Base-by-base conservation (phyloP, 768 basidiomycete genomes). In the Suillus fuscotomentosus region DNA sequence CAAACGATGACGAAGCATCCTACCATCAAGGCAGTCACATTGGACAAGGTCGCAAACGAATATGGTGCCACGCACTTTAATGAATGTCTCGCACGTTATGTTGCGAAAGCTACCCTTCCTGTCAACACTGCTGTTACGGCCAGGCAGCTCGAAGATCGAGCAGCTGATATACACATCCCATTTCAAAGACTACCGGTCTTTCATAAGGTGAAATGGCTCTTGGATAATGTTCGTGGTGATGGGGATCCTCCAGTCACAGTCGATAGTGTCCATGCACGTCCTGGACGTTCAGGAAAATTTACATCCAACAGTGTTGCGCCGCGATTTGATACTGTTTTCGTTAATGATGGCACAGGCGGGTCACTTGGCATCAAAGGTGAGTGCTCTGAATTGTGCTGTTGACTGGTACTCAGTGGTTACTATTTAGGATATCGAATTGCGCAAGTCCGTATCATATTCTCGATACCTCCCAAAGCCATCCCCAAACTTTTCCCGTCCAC, bases 401-500 rank as follows among this genome's bases (percentile, higher is more conserved):
- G 45, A 22, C 9, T 20, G n/a, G 45, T 47, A 47, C 10, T 47
- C 45, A 47, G n/a, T 11, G 20, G n/a, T 4, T 47, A 47, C 45
- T 45, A n/a, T 45, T 47, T 42, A 50, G 20, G 36, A 60, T 63
- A 55, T 65, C 39, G 42, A 20, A n/a, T 53, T 71, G 73, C 65
- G 3, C 56, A 63, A 13, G 54, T 59, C 11, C 51, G 55, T 34
- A 54, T 63, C 8, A 14, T 55, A 17, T 51, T 69, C 31, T 67
- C 69, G 31, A 61, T 47, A n/a, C n/a, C 42, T 45, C 50, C 14
- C 51, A 66, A 20, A 54, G 45, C 39, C 50, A 65, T 15, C 63
- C 60, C 8, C 54, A 67, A 61, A 69, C 68, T 71, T 70, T 22
- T 64, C 57, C 9, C 20, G 51, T 8, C 62, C 60, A 6, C 70